Base-by-base conservation (phyloP, 2,329 filamentous ascomycete species). In the Cercospora berteroae region DNA sequence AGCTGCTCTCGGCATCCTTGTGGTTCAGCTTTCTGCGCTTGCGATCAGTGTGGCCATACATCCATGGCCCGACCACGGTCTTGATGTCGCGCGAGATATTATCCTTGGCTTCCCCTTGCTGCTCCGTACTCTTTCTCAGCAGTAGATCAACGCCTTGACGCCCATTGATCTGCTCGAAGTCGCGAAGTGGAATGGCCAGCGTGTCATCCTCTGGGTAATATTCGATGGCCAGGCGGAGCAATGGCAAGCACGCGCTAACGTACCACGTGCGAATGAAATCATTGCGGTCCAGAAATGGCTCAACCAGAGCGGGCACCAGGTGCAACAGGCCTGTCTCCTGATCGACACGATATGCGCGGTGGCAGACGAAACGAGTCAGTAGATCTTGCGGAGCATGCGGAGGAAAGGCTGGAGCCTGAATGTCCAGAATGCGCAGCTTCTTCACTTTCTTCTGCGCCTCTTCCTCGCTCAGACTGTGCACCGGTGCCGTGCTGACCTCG, bases 61-160 rank as follows among this genome's bases (percentile, higher is more conserved):
- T 81, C 91, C 91, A 94, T 2, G 91, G 91, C 0, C 88, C 89
- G 60, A 94, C 80, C 42, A 94, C 75, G 0, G 88, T 87, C 69
- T 86, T 86, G 64, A 94, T 75, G 74, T 93, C 90, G 65, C 90
- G 85, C 1, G 86, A 88, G 42, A 82, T 76, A 1, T 70, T 63
- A 70, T 73, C 33, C 65, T 65, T 63, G 12, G 65, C 59, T 64
- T 81, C 78, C 9, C 66, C 56, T 13, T 52, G 52, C 44, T 66
- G 52, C 44, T 81, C 79, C 31, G 83, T 77, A 16, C 74, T 74
- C 63, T 85, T 84, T 7, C 85, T 85, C 5, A 94, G 80, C 29
- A 93, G 81, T 57, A 88, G 79, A 10, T 85, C 81, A 13, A 91
- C 83, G 3, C 88, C 90, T 9, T 83, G 80, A 56, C 80, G 80